Base-by-base conservation (phyloP, 2,329 filamentous ascomycete genomes). In the Trichophyton equinum region DNA sequence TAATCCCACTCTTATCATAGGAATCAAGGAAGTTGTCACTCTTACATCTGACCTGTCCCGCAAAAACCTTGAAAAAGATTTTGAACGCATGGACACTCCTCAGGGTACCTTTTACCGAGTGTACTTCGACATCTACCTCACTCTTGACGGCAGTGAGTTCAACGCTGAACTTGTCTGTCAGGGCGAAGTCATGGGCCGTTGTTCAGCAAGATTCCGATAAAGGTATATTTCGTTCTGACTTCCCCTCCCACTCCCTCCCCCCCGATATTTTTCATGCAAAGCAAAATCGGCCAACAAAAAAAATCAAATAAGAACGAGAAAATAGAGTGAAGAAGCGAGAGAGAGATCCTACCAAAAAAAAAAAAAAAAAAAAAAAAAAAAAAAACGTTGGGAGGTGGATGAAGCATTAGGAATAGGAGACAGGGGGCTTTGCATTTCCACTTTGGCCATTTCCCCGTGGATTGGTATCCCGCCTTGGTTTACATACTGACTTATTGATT, bases 41-140 rank as follows among this genome's bases (percentile, higher is more conserved):
- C 85, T 99, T 58, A 97, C 94, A 1, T 97, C 92, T 1, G 94
- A 99, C 73, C 81, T 99, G 61, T 96, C 91, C 57, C 87, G 92
- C 68, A 99, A 97, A 82, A 97, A 97, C 73, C 85, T 99, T 11
- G 94, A 99, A 75, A 97, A 96, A 77, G 94, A 99, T 74, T 99
- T 99, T 70, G 94, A 99, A 77, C 86, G 94, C 72, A 97, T 97
- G 94, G 94, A 97, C 73, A 97, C 94, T 1, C 91, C 94, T 4
- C 92, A 99, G 74, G 94, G 94, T 64, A 95, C 89, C 2, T 96
- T 96, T 75, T 96, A 96, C 79, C 86, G 90, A 65, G 81, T 83
- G 53, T 83, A 83, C 73, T 83, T 83, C 67, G 81, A 83, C 66
- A 83, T 83, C 62, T 95, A 95, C 75, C 84, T 99, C 66, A 97